Conservation (phyloP, 2,329 filamentous ascomycete genomes). For the Penicillium sp. region DNA sequence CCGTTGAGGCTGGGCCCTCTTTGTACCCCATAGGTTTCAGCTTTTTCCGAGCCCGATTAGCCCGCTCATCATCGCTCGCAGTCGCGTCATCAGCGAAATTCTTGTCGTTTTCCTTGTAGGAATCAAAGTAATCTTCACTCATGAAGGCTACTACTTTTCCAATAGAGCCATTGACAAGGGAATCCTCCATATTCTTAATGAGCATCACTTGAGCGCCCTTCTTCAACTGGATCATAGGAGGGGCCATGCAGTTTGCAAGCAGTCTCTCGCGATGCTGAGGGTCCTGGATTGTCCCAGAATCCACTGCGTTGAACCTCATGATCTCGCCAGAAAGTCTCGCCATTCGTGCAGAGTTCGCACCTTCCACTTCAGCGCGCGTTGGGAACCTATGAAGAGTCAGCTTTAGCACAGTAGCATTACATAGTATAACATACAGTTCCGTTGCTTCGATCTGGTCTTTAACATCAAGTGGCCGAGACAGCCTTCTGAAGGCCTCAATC, state of each 20-base stretch:
- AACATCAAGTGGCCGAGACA: slow-evolving; percentile 69
- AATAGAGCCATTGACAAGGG: slow-evolving; percentile 88
- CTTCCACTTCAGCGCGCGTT: slow-evolving; percentile 83
- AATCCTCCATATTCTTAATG: slow-evolving; percentile 98
- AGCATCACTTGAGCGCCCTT: slow-evolving; percentile 96
- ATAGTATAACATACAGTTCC: slow-evolving; percentile 59
- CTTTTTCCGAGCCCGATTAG: slow-evolving; percentile 51
- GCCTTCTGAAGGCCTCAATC: slow-evolving; percentile 68
- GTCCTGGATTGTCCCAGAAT: slow-evolving; percentile 68
- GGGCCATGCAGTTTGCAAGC: slow-evolving; percentile 89
- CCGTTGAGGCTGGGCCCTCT: slow-evolving; percentile 47
- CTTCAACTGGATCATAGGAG: slow-evolving; percentile 74
- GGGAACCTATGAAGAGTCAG: slow-evolving; percentile 62
- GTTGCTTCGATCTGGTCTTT: slow-evolving; percentile 77
- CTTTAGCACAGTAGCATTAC: background rate
- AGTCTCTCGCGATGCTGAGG: slow-evolving; percentile 69
- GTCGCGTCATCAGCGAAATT: slow-evolving; percentile 51
- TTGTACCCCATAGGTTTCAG: slow-evolving; percentile 53
- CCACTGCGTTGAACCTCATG: slow-evolving; percentile 68
- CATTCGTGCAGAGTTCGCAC: slow-evolving; percentile 75
- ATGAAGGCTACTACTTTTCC: slow-evolving; percentile 83
- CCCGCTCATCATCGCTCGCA: slow-evolving; percentile 42
- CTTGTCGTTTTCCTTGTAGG: slow-evolving; percentile 58
- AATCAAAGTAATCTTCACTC: slow-evolving; percentile 61
- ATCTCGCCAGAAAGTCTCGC: slow-evolving; percentile 65